phyloP scores from a whole-genome alignment of 495 filamentous ascomycete genomes.

The Chlorociboria aeruginascens region DNA sequence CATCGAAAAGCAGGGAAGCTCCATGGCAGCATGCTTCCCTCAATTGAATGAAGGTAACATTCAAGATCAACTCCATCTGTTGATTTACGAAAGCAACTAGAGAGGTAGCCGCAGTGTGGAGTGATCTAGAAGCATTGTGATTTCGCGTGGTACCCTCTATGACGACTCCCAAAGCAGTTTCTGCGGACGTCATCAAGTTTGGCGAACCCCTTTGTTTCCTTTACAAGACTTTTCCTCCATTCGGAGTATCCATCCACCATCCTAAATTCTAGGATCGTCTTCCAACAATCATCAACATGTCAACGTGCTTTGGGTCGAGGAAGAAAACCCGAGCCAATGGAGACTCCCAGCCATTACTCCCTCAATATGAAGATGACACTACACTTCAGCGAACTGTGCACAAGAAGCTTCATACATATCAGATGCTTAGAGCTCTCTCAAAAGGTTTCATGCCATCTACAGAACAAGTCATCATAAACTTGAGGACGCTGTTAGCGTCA shows the following conservation, averaged over 20 bases:
- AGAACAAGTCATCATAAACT: constrained; percentile 69
- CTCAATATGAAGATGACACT: constrained; percentile 77
- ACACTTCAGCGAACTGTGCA: constrained; percentile 62
- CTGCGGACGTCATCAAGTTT: too few species aligned
- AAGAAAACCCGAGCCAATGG: constrained; percentile 20
- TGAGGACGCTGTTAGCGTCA: constrained; percentile 66
- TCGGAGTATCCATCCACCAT: neutral
- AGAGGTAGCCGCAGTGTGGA: too few species aligned
- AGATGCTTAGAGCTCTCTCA: constrained; percentile 73
- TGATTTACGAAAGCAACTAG: too few species aligned
- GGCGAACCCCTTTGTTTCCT: too few species aligned
- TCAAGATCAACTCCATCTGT: too few species aligned
- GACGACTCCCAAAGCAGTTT: too few species aligned
- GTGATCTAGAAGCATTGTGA: too few species aligned
- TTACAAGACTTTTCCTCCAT: too few species aligned
- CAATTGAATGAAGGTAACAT: too few species aligned
- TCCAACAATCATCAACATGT: constrained; percentile 10
- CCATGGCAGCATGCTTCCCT: too few species aligned
- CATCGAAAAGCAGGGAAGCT: too few species aligned
- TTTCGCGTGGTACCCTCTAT: too few species aligned
- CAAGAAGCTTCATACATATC: constrained; percentile 82
- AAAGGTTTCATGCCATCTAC: constrained; percentile 89
- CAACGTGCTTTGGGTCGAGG: constrained; percentile 26
- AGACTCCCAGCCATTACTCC: constrained; percentile 67
- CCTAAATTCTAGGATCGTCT: neutral